A percentile compares a stretch with the other conserved stretches of the same genome.
Conservation (phyloP, 2,329 filamentous ascomycete species). For the Colletotrichum euphorbiae region DNA sequence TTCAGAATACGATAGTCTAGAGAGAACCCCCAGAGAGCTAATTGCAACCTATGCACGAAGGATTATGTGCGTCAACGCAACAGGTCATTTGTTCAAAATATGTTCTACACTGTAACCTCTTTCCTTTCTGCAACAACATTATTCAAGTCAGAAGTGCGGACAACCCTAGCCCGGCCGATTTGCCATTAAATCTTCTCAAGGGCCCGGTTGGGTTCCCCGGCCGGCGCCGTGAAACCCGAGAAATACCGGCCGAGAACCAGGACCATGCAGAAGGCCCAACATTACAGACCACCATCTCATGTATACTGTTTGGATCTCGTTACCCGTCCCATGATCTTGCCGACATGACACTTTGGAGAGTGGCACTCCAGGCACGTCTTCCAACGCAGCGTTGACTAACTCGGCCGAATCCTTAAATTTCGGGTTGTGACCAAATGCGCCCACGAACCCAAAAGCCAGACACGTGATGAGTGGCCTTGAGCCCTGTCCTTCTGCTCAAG, state of each 20-base stretch:
- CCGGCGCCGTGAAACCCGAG: background rate
- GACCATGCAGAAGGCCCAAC: background rate
- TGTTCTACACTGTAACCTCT: too few species aligned
- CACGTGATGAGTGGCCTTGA: background rate
- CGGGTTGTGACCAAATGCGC: background rate
- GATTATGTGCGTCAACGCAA: too few species aligned
- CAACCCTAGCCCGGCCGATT: too few species aligned
- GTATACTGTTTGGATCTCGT: background rate
- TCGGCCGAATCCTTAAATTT: background rate
- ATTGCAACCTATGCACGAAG: too few species aligned
- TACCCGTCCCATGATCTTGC: conserved; percentile 2
- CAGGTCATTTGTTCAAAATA: too few species aligned
- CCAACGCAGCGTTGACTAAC: background rate
- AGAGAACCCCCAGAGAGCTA: too few species aligned
- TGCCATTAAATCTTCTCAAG: background rate
- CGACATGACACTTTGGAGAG: too few species aligned
- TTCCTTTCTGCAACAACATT: too few species aligned
- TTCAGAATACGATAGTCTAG: too few species aligned
- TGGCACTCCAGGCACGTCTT: background rate
- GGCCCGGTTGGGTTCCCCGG: conserved; percentile 1
- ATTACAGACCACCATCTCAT: background rate
- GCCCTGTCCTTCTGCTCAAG: too few species aligned
- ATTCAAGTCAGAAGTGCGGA: background rate
- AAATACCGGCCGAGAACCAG: background rate
- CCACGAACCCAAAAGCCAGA: background rate